A percentile compares a stretch with the other conserved stretches of the same genome.
These are phyloP conservation scores for Yamadazyma sp. DNA, from an alignment of 805 yeast genomes.

Conservation along the genomic window DNA sequence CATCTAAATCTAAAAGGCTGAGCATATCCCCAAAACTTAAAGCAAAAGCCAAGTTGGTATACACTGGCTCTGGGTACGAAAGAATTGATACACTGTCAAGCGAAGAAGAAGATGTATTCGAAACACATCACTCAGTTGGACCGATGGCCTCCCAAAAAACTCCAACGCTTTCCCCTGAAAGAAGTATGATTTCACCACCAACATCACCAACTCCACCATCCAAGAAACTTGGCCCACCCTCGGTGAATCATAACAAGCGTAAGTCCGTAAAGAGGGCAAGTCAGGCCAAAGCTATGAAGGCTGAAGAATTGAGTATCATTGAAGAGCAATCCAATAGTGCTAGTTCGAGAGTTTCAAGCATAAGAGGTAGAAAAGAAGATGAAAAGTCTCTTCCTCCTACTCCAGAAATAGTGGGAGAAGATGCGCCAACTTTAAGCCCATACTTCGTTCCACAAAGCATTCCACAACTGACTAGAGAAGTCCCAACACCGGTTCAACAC, in stretches of 20 bases:
- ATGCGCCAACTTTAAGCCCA: too few species aligned
- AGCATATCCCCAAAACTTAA: constrained; percentile 8
- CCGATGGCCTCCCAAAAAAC: neutral
- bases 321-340: constrained; percentile 36
- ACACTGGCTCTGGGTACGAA: constrained; percentile 38
- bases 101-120: constrained; percentile 18
- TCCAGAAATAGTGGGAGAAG: constrained; percentile 5
- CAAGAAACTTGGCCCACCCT: constrained; percentile 24
- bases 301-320: constrained; percentile 42
- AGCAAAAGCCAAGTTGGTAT: constrained; percentile 18
- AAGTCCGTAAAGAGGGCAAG: constrained; percentile 26
- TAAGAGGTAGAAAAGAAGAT: constrained; percentile 15
- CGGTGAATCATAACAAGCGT: constrained; percentile 24
- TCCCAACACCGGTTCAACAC: neutral
- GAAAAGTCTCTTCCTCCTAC: constrained; percentile 10
- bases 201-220: constrained; percentile 12
- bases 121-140: constrained; percentile 1
- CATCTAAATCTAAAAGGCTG: constrained; percentile 11
- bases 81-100: constrained; percentile 28
- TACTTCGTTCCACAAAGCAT: too few species aligned
- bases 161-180: neutral
- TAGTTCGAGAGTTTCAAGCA: constrained; percentile 33
- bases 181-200: constrained; percentile 5
- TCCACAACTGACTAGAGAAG: too few species aligned
- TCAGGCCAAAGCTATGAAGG: constrained; percentile 21